A percentile compares a stretch with the other conserved stretches of the same genome.
phyloP scores from a whole-genome alignment of 371 early-diverging fungal species.

The Mucor irregularis region DNA sequence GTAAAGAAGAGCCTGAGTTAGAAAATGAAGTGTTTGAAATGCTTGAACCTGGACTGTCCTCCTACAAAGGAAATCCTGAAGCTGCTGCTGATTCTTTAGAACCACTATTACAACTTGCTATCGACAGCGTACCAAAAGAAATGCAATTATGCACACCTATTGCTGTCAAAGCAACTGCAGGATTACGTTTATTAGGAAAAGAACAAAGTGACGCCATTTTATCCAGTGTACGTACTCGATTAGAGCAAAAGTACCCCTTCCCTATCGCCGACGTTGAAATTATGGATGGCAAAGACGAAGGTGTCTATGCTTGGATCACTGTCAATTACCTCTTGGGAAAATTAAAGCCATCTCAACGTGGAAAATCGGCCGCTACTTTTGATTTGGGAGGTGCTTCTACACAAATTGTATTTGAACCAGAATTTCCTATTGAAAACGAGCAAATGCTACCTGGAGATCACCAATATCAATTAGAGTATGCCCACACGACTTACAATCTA shows the following conservation, averaged over 20 bases:
- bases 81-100: constrained; percentile 85
- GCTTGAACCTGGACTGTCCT: constrained; percentile 85
- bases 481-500: constrained; percentile 68
- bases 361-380: constrained; percentile 86
- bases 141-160: constrained; percentile 85
- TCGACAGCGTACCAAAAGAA: constrained; percentile 59
- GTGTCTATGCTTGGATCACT: constrained; percentile 98
- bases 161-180: constrained; percentile 96
- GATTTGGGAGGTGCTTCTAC: constrained; percentile 97
- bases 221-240: constrained; percentile 63
- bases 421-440: constrained; percentile 40
- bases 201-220: constrained; percentile 72
- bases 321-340: constrained; percentile 88
- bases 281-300: constrained; percentile 97
- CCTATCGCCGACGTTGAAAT: constrained; percentile 76
- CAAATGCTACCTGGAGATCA: constrained; percentile 67
- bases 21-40: constrained; percentile 89
- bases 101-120: constrained; percentile 73
- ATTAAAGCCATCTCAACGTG: constrained; percentile 42
- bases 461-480: constrained; percentile 67
- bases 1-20: constrained; percentile 67
- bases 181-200: constrained; percentile 77
- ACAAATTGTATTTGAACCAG: constrained; percentile 95
- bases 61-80: constrained; percentile 64
- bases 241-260: constrained; percentile 82